phyloP scores from a whole-genome alignment of 176 grass and related monocot species.

The Aegilops sharonensis region DNA sequence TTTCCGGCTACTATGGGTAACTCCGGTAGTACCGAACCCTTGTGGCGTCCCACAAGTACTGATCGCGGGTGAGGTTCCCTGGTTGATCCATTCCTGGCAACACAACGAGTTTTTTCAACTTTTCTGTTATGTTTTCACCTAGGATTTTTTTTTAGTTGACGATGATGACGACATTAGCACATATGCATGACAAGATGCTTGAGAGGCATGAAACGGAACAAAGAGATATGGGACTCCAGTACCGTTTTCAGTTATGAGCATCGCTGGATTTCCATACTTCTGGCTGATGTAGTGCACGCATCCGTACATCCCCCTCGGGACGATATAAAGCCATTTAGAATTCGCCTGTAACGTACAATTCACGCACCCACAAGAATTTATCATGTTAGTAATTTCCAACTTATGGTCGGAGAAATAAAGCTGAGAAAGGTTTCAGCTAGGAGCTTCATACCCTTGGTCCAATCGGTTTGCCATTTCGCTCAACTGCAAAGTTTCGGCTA shows the following conservation, averaged over 20 bases:
- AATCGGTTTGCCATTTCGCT: constrained; percentile 57
- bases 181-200: background rate
- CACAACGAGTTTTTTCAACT: no score
- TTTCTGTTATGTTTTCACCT: no score
- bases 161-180: background rate
- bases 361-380: background rate
- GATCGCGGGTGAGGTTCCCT: constrained; percentile 41
- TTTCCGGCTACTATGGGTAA: constrained; percentile 2
- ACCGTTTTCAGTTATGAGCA: constrained; percentile 84
- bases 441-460: constrained; percentile 47
- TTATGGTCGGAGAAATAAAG: background rate
- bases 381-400: background rate
- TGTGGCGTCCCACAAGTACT: constrained; percentile 25
- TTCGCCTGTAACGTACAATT: constrained; percentile 44
- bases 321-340: constrained; percentile 83
- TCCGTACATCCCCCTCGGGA: constrained; percentile 63
- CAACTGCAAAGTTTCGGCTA: constrained; percentile 34
- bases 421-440: background rate
- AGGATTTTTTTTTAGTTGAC: no score
- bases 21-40: constrained; percentile 47
- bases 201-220: background rate
- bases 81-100: constrained; percentile 64
- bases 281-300: constrained; percentile 74
- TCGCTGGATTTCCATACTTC: constrained; percentile 60
- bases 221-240: background rate